Percentiles rank a stretch among this genome's conserved stretches.
These are phyloP conservation scores for Aspergillus sparsus DNA, from an alignment of 495 filamentous ascomycete genomes.

Conservation along the genomic window DNA sequence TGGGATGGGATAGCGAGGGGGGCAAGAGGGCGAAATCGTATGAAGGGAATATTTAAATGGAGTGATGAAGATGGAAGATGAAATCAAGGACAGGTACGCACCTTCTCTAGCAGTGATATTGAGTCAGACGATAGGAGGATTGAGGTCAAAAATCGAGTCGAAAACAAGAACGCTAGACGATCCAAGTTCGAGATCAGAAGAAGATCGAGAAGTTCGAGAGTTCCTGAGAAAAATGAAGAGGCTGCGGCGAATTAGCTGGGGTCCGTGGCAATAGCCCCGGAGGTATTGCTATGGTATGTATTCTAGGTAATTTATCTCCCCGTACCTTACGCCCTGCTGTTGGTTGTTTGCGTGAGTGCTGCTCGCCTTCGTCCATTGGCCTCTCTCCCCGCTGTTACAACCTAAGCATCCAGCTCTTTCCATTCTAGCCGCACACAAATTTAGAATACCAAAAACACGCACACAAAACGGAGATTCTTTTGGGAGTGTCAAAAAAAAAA, in stretches of 20 bases:
- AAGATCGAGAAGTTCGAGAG: conserved; percentile 28
- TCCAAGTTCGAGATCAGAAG: conserved; percentile 31
- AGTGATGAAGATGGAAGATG: neutral
- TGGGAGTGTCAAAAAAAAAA: neutral
- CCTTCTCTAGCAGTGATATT: conserved; percentile 14
- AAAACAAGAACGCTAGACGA: conserved; percentile 31
- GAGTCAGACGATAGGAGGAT: conserved; percentile 16
- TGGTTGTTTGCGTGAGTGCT: conserved; percentile 1
- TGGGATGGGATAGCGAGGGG: conserved; percentile 4
- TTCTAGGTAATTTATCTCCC: neutral
- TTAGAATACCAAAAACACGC: conserved; percentile 3
- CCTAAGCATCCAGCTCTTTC: no score
- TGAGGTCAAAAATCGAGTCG: conserved; percentile 20
- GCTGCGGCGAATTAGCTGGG: conserved; percentile 29
- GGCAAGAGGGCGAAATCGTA: neutral
- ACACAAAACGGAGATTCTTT: neutral
- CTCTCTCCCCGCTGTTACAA: no score
- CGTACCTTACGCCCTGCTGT: conserved; percentile 2
- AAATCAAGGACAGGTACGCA: conserved; percentile 5
- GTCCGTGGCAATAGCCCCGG: conserved; percentile 24
- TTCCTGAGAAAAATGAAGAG: conserved; percentile 31
- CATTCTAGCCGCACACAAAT: neutral
- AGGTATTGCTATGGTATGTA: conserved; percentile 3
- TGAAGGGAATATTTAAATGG: neutral
- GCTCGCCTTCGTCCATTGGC: neutral